Percentiles rank a stretch among this genome's conserved stretches.
Conservation (phyloP, 1,139 yeast species). For the Kluyveromyces sp. region DNA sequence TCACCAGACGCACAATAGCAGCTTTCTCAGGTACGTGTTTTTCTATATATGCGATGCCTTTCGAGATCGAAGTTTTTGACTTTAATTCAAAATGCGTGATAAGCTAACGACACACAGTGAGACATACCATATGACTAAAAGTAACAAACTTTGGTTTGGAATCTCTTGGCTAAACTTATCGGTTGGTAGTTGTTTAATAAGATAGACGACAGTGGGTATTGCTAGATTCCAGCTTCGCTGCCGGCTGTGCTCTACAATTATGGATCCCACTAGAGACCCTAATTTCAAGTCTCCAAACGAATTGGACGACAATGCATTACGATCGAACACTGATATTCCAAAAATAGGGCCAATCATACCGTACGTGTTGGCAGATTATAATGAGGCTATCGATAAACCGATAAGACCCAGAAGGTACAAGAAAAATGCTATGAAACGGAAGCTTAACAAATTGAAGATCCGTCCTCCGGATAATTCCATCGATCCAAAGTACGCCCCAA, state of each 20-base stretch:
- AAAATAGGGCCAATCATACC: slow-evolving; percentile 68
- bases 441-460: slow-evolving; percentile 3
- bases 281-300: slow-evolving; percentile 67
- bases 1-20: too few species aligned
- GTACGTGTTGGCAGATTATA: slow-evolving; percentile 67
- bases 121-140: neutral
- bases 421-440: slow-evolving; percentile 17
- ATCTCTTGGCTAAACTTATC: neutral
- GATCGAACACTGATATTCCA: slow-evolving; percentile 69
- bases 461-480: neutral
- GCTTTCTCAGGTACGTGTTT: too few species aligned
- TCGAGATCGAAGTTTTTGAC: neutral
- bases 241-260: slow-evolving; percentile 19
- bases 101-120: neutral
- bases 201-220: neutral
- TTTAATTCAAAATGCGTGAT: neutral
- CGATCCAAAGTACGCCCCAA: neutral
- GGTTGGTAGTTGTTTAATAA: neutral
- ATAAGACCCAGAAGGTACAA: slow-evolving; percentile 41
- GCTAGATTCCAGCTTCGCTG: neutral
- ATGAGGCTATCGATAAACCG: slow-evolving; percentile 68
- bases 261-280: slow-evolving; percentile 82
- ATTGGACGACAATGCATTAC: slow-evolving; percentile 58
- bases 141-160: neutral
- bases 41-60: too few species aligned